Percentiles rank a stretch among this genome's conserved stretches.
These are phyloP conservation scores for Pseudogymnoascus sp. DNA, from an alignment of 2,329 filamentous ascomycete species.

Conservation along the genomic window DNA sequence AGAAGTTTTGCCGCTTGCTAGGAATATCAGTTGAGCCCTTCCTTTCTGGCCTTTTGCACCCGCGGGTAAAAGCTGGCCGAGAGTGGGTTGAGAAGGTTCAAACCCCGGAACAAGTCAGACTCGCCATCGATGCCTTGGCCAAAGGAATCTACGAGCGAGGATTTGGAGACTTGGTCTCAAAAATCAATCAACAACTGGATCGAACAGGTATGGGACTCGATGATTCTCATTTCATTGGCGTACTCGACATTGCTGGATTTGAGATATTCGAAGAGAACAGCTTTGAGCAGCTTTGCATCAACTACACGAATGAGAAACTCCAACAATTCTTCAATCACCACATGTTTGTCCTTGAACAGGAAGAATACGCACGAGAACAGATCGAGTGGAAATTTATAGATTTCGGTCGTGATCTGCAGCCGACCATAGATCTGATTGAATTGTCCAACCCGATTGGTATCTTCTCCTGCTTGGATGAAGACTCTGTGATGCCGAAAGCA, in stretches of 20 bases:
- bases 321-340: conserved; percentile 99
- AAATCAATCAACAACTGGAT: conserved; percentile 89
- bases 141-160: conserved; percentile 98
- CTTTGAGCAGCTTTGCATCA: conserved; percentile 98
- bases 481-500: conserved; percentile 98
- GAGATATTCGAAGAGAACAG: conserved; percentile 98
- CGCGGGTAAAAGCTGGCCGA: conserved; percentile 86
- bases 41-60: conserved; percentile 80
- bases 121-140: conserved; percentile 81
- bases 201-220: conserved; percentile 76
- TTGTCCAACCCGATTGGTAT: conserved; percentile 95
- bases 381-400: conserved; percentile 99
- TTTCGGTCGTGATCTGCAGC: conserved; percentile 93
- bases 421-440: conserved; percentile 96
- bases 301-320: conserved; percentile 98
- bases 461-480: conserved; percentile 95
- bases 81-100: conserved; percentile 99
- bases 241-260: conserved; percentile 97
- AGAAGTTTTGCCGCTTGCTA: conserved; percentile 74
- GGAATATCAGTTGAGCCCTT: conserved; percentile 83
- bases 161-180: conserved; percentile 84
- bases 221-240: conserved; percentile 92
- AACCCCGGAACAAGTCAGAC: conserved; percentile 89
- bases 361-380: conserved; percentile 94
- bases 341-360: conserved; percentile 98